Evolutionary conservation across 2,329 filamentous ascomycete species (phyloP).

Genomic region (Pseudopyricularia cyperi): DNA sequence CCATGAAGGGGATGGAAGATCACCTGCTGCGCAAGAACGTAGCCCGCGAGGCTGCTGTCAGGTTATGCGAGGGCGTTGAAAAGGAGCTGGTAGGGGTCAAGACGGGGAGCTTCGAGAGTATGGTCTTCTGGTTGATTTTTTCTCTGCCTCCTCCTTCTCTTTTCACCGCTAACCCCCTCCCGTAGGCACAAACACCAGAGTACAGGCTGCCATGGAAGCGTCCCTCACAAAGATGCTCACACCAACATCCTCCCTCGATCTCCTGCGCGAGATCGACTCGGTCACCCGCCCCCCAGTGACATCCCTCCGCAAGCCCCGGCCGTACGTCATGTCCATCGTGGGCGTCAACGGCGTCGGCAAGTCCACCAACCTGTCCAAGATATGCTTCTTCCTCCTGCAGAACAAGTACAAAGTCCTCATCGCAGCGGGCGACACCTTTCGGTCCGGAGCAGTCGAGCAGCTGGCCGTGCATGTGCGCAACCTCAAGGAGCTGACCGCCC

Average conservation of each 20-base stretch:
- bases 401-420: constrained; percentile 95
- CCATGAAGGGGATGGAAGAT: constrained; percentile 91
- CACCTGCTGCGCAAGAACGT: constrained; percentile 94
- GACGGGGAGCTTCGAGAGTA: constrained; percentile 78
- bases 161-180: constrained; percentile 1
- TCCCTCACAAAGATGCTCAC: constrained; percentile 92
- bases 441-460: constrained; percentile 93
- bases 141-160: background rate
- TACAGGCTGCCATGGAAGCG: constrained; percentile 79
- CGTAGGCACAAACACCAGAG: constrained; percentile 59
- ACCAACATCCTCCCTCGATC: constrained; percentile 84
- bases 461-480: constrained; percentile 91
- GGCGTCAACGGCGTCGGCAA: constrained; percentile 98
- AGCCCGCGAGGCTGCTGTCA: constrained; percentile 81
- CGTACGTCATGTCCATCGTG: constrained; percentile 96
- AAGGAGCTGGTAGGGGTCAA: constrained; percentile 81
- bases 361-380: constrained; percentile 94
- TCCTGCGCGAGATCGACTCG: constrained; percentile 82
- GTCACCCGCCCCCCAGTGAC: constrained; percentile 55
- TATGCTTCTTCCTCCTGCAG: constrained; percentile 93
- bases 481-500: constrained; percentile 71
- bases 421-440: constrained; percentile 91
- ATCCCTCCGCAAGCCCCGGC: constrained; percentile 52
- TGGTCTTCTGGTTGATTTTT: constrained; percentile 6
- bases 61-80: constrained; percentile 83